A percentile compares a stretch with the other conserved stretches of the same genome.
Evolutionary conservation across 2,329 filamentous ascomycete genomes (phyloP).

Genomic region (Alternaria brassicicola): DNA sequence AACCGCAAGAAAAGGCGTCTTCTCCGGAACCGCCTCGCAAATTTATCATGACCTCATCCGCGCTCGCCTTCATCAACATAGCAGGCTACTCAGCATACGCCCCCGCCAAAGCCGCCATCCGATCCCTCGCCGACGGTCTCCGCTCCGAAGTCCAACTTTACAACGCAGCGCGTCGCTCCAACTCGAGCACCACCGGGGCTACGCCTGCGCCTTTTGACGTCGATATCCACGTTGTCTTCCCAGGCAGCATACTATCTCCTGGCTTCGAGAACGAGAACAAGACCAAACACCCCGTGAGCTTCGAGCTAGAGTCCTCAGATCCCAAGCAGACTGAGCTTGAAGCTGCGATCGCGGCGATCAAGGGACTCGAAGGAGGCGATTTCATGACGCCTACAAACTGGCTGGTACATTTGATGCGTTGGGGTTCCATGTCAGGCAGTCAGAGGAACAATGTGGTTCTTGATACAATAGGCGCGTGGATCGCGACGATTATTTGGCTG

Average conservation of each 20-base stretch:
- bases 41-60: slow-evolving; percentile 85
- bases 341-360: slow-evolving; percentile 73
- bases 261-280: slow-evolving; percentile 77
- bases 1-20: slow-evolving; percentile 38
- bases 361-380: slow-evolving; percentile 78
- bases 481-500: slow-evolving; percentile 60
- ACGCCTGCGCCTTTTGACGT: slow-evolving; percentile 67
- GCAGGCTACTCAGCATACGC: slow-evolving; percentile 85
- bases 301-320: slow-evolving; percentile 81
- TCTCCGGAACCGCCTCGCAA: slow-evolving; percentile 63
- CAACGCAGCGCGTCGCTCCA: slow-evolving; percentile 64
- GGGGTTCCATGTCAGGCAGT: slow-evolving; percentile 58
- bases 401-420: slow-evolving; percentile 74
- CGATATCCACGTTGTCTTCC: slow-evolving; percentile 80
- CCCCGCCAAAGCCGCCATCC: slow-evolving; percentile 83
- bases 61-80: slow-evolving; percentile 75
- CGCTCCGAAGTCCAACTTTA: slow-evolving; percentile 86
- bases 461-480: slow-evolving; percentile 62
- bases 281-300: slow-evolving; percentile 80
- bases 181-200: slow-evolving; percentile 29
- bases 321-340: slow-evolving; percentile 77
- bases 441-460: slow-evolving; percentile 59
- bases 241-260: slow-evolving; percentile 79
- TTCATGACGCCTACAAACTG: slow-evolving; percentile 79
- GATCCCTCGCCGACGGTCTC: slow-evolving; percentile 81